Percentiles rank a stretch among this genome's conserved stretches.
Evolutionary conservation across 495 filamentous ascomycete genomes (phyloP).

Genomic region (Hypoxylon fuscum): DNA sequence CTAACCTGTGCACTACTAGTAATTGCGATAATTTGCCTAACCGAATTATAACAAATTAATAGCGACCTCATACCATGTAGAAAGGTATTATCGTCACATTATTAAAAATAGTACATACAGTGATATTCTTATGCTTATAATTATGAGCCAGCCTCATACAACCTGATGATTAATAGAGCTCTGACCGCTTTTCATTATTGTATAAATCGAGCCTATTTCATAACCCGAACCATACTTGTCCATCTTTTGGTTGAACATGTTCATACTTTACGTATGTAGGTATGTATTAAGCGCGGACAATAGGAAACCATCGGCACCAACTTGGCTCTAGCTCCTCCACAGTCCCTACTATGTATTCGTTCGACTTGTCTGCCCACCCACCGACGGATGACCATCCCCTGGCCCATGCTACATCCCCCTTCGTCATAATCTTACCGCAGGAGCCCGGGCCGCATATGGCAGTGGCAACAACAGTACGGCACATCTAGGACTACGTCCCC

Average conservation of each 20-base stretch:
- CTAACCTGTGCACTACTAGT: no score
- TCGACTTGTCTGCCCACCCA: constrained; percentile 22
- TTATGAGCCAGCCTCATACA: constrained; percentile 18
- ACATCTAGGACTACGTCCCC: no score
- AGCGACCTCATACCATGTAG: no score
- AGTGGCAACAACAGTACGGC: not conserved
- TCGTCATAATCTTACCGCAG: constrained; percentile 34
- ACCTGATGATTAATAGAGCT: constrained; percentile 29
- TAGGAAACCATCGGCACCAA: constrained; percentile 6
- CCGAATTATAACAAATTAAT: no score
- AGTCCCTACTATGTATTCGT: no score
- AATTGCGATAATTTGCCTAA: no score
- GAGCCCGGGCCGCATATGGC: constrained; percentile 12
- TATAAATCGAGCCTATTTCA: constrained; percentile 9
- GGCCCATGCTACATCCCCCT: constrained; percentile 12
- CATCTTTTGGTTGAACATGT: constrained; percentile 35
- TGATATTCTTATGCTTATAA: no score
- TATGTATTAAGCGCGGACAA: constrained; percentile 24
- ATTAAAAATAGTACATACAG: no score
- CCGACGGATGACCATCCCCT: constrained; percentile 18
- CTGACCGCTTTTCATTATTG: constrained; percentile 17
- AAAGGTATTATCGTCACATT: no score
- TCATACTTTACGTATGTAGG: constrained; percentile 24
- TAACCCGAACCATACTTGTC: constrained; percentile 22
- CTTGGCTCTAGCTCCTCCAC: not conserved